Evolutionary conservation across 2,329 filamentous ascomycete species (phyloP).

Genomic region (Peltaster fructicola): DNA sequence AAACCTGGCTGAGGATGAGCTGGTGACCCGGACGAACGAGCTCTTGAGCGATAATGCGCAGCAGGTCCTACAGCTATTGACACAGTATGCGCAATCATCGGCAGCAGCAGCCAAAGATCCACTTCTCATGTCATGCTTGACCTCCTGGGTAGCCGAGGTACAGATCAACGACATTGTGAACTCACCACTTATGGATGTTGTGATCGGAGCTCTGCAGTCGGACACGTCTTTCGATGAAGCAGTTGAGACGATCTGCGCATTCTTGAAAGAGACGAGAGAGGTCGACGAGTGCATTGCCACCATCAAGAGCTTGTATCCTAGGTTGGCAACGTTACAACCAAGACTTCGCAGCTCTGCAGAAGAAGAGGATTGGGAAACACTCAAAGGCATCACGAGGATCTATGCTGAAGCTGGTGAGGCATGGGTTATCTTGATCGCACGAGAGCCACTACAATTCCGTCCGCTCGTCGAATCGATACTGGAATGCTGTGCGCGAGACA

Average conservation of each 20-base stretch:
- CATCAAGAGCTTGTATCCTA: constrained; percentile 69
- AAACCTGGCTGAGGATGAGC: constrained; percentile 96
- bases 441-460: constrained; percentile 65
- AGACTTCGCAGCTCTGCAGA: constrained; percentile 59
- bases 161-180: constrained; percentile 67
- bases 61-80: constrained; percentile 71
- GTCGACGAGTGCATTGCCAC: constrained; percentile 75
- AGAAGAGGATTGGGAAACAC: constrained; percentile 67
- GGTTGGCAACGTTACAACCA: constrained; percentile 56
- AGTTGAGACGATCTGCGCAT: constrained; percentile 79
- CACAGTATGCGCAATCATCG: constrained; percentile 82
- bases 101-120: constrained; percentile 77
- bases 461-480: constrained; percentile 75
- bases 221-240: constrained; percentile 72
- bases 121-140: constrained; percentile 83
- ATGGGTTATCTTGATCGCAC: constrained; percentile 82
- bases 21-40: constrained; percentile 68
- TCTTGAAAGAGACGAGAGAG: constrained; percentile 81
- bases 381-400: constrained; percentile 75
- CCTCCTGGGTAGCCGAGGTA: constrained; percentile 90
- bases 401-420: constrained; percentile 87
- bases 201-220: constrained; percentile 59
- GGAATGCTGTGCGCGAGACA: constrained; percentile 78
- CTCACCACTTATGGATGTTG: constrained; percentile 65
- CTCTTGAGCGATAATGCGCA: constrained; percentile 79